phyloP scores from a whole-genome alignment of 345 rosid species.

The Jatropha curcas region DNA sequence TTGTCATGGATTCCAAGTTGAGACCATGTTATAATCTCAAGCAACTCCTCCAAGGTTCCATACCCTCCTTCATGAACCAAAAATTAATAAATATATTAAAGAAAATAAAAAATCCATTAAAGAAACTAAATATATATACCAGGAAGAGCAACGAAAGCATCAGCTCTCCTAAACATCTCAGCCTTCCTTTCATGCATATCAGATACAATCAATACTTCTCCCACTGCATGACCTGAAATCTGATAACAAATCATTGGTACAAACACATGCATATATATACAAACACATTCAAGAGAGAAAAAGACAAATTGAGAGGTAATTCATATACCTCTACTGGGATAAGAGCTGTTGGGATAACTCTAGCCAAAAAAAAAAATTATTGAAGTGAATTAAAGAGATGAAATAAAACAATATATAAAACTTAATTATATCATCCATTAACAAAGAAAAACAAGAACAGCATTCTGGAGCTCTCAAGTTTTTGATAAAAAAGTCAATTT shows the following conservation, averaged over 20 bases:
- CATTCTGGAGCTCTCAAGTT: too few relatives aligned
- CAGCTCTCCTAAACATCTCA: conserved; percentile 41
- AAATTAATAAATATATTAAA: neutral
- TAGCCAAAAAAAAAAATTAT: neutral
- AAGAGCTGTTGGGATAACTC: conserved; percentile 43
- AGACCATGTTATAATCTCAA: conserved; percentile 63
- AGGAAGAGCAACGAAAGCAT: conserved; percentile 49
- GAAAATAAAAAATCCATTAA: neutral
- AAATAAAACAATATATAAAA: too few relatives aligned
- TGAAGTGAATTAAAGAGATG: neutral
- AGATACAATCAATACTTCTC: conserved; percentile 38
- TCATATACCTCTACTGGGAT: conserved; percentile 34
- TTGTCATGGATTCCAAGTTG: conserved; percentile 63
- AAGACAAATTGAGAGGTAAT: neutral
- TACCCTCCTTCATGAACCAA: conserved; percentile 45
- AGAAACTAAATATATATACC: conserved; percentile 14
- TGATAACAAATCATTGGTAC: conserved; percentile 6
- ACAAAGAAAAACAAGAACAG: too few relatives aligned
- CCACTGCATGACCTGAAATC: conserved; percentile 39
- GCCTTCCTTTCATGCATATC: conserved; percentile 51
- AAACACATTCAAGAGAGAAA: neutral
- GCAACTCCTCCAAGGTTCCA: conserved; percentile 66
- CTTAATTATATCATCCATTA: neutral
- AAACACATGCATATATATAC: neutral
- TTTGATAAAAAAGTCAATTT: too few relatives aligned